Base-by-base conservation (phyloP, 768 basidiomycete genomes). In the Panaeolus cyanescens region DNA sequence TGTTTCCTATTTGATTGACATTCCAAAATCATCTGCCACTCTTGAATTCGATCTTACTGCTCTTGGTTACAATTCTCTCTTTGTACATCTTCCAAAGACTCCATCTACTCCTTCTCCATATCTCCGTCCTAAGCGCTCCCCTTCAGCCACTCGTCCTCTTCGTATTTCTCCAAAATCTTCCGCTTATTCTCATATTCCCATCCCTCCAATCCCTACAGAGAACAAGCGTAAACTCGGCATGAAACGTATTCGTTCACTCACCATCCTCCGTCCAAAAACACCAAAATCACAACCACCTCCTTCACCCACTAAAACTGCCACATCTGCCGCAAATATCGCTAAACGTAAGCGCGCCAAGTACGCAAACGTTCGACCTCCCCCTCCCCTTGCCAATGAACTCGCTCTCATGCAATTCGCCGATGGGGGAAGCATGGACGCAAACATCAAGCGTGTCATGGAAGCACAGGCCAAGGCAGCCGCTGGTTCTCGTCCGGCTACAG, bases 371-470 rank as follows among this genome's bases (percentile, higher is more conserved):
- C 77, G 74, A 40, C 70, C 74, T 4, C 80, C 81, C 2, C 80
- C 86, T 2, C 81, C 88, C 2, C 83, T 91, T 54, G 79, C 83
- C 3, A 85, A 84, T 58, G 89, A 91, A 62, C 80, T 91, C 57
- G 87, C 85, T 0, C 74, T 91, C 59, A 84, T 88, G 83, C 90
- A 91, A 72, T 84, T 90, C 61, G 70, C 77, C 10, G 87, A 87
- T 39, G 90, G 90, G 20, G 90, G 90, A 0, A 80, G 70, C 54
- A 76, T 85, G 59, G 83, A 89, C 50, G 71, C 76, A 7, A 82
- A 89, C 56, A 78, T 83, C 45, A 78, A 80, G 61, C 82, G 83
- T 10, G 70, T 83, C 32, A 83, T 88, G 80, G 78, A 83, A 53
- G 73, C 77, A 4, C 85, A 85, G 55, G 87, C 87, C 17, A 82